A percentile compares a stretch with the other conserved stretches of the same genome.
Evolutionary conservation across 306 rosid genomes (phyloP).

Genomic region (Amphicarpaea edgeworthii): DNA sequence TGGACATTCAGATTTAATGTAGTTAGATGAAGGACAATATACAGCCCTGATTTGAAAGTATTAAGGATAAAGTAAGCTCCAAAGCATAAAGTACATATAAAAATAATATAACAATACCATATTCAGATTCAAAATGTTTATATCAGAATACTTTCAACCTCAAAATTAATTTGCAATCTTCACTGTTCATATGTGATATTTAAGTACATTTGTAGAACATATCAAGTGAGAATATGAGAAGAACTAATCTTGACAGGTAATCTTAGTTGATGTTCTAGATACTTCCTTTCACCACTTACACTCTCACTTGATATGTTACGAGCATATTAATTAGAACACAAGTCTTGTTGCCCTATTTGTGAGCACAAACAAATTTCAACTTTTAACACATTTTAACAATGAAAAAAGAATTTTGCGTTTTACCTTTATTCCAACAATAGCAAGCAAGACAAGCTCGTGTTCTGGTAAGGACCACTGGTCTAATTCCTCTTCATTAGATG

Average conservation of each 20-base stretch:
- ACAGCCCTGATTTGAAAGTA: conserved; percentile 16
- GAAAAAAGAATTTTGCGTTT: conserved; percentile 16
- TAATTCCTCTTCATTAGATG: conserved; percentile 68
- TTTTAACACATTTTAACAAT: background rate
- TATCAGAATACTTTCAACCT: conserved; percentile 5
- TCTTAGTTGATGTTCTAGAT: background rate
- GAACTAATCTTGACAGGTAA: background rate
- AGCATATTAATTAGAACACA: background rate
- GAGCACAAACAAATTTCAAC: background rate
- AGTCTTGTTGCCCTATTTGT: background rate
- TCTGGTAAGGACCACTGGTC: conserved; percentile 86
- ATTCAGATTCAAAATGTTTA: conserved; percentile 1
- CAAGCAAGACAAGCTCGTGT: conserved; percentile 82
- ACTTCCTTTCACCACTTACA: background rate
- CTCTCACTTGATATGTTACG: background rate
- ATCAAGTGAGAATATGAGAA: background rate
- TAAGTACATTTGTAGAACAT: background rate
- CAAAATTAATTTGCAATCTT: conserved; percentile 18
- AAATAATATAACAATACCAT: conserved; percentile 3
- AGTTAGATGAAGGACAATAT: conserved; percentile 42
- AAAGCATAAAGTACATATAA: background rate
- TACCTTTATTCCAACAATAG: conserved; percentile 96
- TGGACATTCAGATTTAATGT: conserved; percentile 45
- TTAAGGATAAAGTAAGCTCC: conserved; percentile 28
- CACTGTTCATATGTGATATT: background rate